Evolutionary conservation across 192 early-diverging fungal species (phyloP), one percentile per base, ranked within the genome.

Genomic region (Spizellomyces sp.): DNA sequence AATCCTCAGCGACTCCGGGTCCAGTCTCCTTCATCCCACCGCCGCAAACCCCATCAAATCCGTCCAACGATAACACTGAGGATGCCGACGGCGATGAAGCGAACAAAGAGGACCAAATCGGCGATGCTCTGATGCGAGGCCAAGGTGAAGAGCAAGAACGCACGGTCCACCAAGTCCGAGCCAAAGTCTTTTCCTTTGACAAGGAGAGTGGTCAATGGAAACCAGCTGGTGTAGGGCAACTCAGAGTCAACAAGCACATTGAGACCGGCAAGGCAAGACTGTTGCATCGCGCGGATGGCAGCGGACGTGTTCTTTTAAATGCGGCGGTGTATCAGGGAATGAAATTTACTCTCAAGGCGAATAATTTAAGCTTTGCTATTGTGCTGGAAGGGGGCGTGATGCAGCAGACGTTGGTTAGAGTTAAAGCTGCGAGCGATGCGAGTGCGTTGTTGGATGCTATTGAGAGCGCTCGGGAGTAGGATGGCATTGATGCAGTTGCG

Each of bases 241-340:
- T 83, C 44, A 81, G 76, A 50, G 42, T 83, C 45, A 81, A 83
- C 66, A 48, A 46, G 57, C 48, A 83, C 64, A 74, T 22, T 14
- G 50, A 10, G 12, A 79, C 74, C 7, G 67, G 69, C 8, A 83
- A 77, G 45, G 43, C 17, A 59, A 70, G 82, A 58, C 48, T 84
- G 52, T 56, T 84, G 54, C 60, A 75, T 45, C 66, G 82, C 5
- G 77, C 81, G 67, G 81, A 84, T 62, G 69, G 70, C 22, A 67
- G 57, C 50, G 82, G 82, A 12, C 73, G 74, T 4, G 80, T 84
- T 4, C 52, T 83, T 50, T 52, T 83, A 42, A 83, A 83, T 64
- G 45, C 69, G n/a, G 46, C 22, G 6, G 57, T 80, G 19, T 78
- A 75, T 55, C 19, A 60, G 19, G 82, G 65, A 15, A 83, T 82